phyloP scores from a whole-genome alignment of 208 protist species.

The Trypanosoma mega region DNA sequence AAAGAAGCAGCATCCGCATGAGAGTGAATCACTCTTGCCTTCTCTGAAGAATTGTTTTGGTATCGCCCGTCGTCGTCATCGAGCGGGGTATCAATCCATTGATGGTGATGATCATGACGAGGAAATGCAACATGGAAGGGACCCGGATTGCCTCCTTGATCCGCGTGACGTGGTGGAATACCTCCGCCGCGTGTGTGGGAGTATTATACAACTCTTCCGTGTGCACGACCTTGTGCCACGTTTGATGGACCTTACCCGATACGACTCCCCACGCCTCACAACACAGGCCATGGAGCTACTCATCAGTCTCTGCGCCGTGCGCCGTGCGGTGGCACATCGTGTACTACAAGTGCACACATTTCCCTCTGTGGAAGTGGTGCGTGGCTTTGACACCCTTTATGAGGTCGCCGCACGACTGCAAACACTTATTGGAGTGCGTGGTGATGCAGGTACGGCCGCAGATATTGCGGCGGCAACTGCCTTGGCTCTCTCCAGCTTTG shows the following conservation, averaged over 20 bases:
- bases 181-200: constrained; percentile 36
- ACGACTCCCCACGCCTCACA: constrained; percentile 47
- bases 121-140: background rate
- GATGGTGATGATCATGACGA: constrained; percentile 1
- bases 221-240: constrained; percentile 50
- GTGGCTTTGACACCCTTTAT: constrained; percentile 63
- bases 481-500: constrained; percentile 31
- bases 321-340: constrained; percentile 51
- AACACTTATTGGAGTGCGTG: background rate
- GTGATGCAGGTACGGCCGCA: constrained; percentile 12
- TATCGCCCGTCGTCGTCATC: background rate
- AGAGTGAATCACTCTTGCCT: constrained; percentile 12
- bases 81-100: constrained; percentile 3
- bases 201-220: constrained; percentile 37
- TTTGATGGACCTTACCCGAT: constrained; percentile 65
- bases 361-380: constrained; percentile 48
- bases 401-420: constrained; percentile 45
- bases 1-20: background rate
- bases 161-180: constrained; percentile 34
- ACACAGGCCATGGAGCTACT: constrained; percentile 65
- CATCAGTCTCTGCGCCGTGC: constrained; percentile 62
- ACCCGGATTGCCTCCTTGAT: too few relatives aligned
- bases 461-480: constrained; percentile 30
- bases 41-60: too few relatives aligned
- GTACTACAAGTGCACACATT: constrained; percentile 71